Conservation (phyloP, 805 yeast species). For the Saccharomyces paradoxus region DNA sequence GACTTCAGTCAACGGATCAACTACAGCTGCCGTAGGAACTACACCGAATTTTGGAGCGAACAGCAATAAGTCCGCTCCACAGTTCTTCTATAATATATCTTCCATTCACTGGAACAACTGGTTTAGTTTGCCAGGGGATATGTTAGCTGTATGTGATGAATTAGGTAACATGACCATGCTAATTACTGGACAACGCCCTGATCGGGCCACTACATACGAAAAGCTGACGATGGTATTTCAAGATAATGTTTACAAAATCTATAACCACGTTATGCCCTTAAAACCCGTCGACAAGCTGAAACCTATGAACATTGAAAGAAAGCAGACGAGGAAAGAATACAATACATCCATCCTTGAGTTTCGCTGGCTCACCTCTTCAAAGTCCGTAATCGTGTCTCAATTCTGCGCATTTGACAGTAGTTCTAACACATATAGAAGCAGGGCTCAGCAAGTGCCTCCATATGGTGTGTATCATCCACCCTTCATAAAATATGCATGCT, state of each 20-base stretch:
- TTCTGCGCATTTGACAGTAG: slow-evolving; percentile 27
- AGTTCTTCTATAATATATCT: slow-evolving; percentile 32
- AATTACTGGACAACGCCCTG: slow-evolving; percentile 41
- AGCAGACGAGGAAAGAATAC: slow-evolving; percentile 31
- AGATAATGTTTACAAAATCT: slow-evolving; percentile 30
- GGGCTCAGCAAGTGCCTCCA: slow-evolving; percentile 29
- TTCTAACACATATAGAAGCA: slow-evolving; percentile 22
- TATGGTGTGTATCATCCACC: slow-evolving; percentile 32
- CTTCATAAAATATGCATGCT: slow-evolving; percentile 31
- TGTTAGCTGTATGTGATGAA: slow-evolving; percentile 70
- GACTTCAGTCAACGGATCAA: background rate
- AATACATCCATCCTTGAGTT: slow-evolving; percentile 34
- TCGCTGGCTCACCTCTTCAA: slow-evolving; percentile 36
- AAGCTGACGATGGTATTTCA: slow-evolving; percentile 32
- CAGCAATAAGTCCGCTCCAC: slow-evolving; percentile 16
- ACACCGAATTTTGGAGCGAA: slow-evolving; percentile 11
- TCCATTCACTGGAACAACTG: slow-evolving; percentile 63
- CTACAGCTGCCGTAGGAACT: slow-evolving; percentile 7
- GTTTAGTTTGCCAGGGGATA: slow-evolving; percentile 49
- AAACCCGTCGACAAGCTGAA: slow-evolving; percentile 28
- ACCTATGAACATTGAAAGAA: slow-evolving; percentile 18
- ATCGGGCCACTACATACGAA: slow-evolving; percentile 28
- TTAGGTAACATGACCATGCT: slow-evolving; percentile 56
- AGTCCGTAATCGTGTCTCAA: slow-evolving; percentile 26
- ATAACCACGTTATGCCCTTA: slow-evolving; percentile 25